Evolutionary conservation across 441 rosid species (phyloP).

Genomic region (Isatis lusitanica): DNA sequence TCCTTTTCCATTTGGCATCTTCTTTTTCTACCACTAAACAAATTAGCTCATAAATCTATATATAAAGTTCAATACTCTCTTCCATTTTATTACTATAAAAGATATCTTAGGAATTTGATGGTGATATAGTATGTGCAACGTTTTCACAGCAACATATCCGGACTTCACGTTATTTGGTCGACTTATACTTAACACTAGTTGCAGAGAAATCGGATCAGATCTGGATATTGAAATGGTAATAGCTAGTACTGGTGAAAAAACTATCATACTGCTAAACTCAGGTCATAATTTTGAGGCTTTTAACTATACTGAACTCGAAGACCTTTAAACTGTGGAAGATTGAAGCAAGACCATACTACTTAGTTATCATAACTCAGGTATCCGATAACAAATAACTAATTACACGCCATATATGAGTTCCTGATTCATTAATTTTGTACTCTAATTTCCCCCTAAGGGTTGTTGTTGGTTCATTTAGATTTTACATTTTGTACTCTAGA

Average conservation of each 20-base stretch:
- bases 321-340: not conserved
- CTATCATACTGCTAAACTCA: not conserved
- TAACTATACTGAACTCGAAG: not conserved
- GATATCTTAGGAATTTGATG: not conserved
- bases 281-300: not conserved
- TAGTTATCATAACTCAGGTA: not conserved
- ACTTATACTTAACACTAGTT: not conserved
- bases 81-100: too few relatives aligned
- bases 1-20: too few relatives aligned
- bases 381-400: not conserved
- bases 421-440: not conserved
- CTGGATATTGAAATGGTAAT: not conserved
- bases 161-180: not conserved
- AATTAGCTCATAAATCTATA: too few relatives aligned
- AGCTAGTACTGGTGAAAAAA: too few relatives aligned
- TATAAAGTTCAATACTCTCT: too few relatives aligned
- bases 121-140: not conserved
- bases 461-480: not conserved
- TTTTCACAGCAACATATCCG: not conserved
- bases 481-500: too few relatives aligned
- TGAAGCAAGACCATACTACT: not conserved
- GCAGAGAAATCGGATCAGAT: not conserved
- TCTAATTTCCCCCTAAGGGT: not conserved
- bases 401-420: not conserved
- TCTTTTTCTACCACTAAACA: too few relatives aligned